Conservation (phyloP, 1,284 basidiomycete species). For the Wolfiporia cocos region DNA sequence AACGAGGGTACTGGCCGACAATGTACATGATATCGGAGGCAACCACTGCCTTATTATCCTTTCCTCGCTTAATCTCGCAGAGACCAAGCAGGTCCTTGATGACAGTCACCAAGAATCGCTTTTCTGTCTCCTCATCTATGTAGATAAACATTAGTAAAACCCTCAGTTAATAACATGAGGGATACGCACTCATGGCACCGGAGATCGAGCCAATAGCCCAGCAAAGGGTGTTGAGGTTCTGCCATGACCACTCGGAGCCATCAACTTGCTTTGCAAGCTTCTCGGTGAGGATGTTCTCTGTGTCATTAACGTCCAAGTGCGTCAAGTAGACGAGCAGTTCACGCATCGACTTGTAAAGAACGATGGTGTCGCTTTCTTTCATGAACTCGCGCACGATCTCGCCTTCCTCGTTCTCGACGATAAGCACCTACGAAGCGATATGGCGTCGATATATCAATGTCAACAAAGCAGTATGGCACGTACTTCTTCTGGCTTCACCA, state of each 20-base stretch:
- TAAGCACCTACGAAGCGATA: conserved; percentile 64
- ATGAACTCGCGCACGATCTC: conserved; percentile 99
- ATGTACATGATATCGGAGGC: conserved; percentile 99
- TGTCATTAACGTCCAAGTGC: conserved; percentile 94
- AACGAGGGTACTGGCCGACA: conserved; percentile 98
- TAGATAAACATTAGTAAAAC: conserved; percentile 9
- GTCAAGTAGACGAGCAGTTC: conserved; percentile 97
- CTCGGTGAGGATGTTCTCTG: conserved; percentile 95
- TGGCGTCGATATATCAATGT: neutral
- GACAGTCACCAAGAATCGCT: conserved; percentile 97
- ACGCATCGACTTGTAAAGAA: conserved; percentile 98
- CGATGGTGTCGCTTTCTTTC: conserved; percentile 99
- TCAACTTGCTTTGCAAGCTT: conserved; percentile 97
- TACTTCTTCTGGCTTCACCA: conserved; percentile 99
- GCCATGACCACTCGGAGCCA: conserved; percentile 99
- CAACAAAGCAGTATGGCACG: conserved; percentile 16
- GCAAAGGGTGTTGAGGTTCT: conserved; percentile 97
- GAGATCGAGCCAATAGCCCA: conserved; percentile 99
- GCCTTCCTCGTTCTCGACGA: conserved; percentile 99
- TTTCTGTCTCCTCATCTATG: conserved; percentile 95
- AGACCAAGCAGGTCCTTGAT: conserved; percentile 98
- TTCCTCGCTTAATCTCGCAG: conserved; percentile 98
- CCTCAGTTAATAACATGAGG: neutral
- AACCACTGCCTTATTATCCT: conserved; percentile 99
- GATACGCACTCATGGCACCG: conserved; percentile 90